Evolutionary conservation across 306 rosid species (phyloP), one percentile per base, ranked within the genome.

Genomic region (Lathyrus tuberosus): DNA sequence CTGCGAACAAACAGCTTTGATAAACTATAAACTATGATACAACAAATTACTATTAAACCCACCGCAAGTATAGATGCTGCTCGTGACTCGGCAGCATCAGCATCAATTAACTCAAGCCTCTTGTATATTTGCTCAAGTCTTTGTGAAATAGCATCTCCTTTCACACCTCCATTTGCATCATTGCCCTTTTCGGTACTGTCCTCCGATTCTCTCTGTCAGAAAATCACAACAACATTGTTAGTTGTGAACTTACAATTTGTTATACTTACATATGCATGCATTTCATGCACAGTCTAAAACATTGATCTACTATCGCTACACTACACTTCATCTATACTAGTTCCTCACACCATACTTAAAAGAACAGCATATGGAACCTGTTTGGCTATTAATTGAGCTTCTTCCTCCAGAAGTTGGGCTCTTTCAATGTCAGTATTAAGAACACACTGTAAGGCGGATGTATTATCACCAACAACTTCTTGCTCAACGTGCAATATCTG

Each of bases 401-500:
- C 99, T 84, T 95, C 97, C 47, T 76, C 83, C 69, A 87, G 47
- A 80, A 95, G 96, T 53, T 91, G 91, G 51, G 84, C 59, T 84
- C 97, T 91, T 81, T 95, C 97, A 40, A 89, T 65, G 78, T 94
- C 99, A 17, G 99, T 57, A 80, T 94, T 94, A 68, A 94, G 90
- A 70, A 94, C 96, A 77, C 99, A 94, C 80, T 94, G 99, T 89
- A 94, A 69, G 20, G 99, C 99, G 11, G 90, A 62, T n/a, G 73
- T 86, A 67, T 84, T 78, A 62, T 95, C 99, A 69, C 99, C 99
- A 24, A 49, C 84, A 10, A 91, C 99, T 85, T 95, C 97, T 72
- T 94, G 99, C 79, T 94, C 99, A 68, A 94, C 99, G 18, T 94
- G 99, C 83, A 94, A 80, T 86, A 91, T 94, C 84, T 88, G 99